Evolutionary conservation across 164 flowering plant species (phyloP).

Genomic region (Macadamia integrifolia): DNA sequence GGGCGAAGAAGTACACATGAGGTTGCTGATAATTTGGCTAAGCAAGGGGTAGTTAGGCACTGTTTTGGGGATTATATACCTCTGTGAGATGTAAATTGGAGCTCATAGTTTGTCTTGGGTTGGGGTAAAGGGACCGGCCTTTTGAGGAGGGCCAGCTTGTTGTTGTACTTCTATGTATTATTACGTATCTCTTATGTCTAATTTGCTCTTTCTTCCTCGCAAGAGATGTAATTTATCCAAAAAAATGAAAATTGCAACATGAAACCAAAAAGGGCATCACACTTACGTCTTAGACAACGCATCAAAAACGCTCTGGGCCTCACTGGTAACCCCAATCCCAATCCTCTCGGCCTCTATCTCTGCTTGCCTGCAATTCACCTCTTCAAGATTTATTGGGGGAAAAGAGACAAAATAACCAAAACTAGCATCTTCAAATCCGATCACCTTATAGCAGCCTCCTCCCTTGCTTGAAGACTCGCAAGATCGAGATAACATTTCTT

Average conservation of each 20-base stretch:
- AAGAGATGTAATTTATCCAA: no score
- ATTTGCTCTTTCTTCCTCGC: no score
- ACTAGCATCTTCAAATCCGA: not conserved
- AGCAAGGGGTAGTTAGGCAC: no score
- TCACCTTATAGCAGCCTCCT: slow-evolving; percentile 79
- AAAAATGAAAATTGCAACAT: not conserved
- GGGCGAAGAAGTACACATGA: no score
- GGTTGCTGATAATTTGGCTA: no score
- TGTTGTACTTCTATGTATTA: no score
- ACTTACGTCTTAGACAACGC: slow-evolving; percentile 90
- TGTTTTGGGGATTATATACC: no score
- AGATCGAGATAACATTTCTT: slow-evolving; percentile 70
- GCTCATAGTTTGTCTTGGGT: no score
- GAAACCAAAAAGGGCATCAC: not conserved
- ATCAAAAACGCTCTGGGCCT: slow-evolving; percentile 44
- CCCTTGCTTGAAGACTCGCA: slow-evolving; percentile 50
- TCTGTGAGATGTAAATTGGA: no score
- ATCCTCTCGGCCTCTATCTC: slow-evolving; percentile 93
- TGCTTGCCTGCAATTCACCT: slow-evolving; percentile 62
- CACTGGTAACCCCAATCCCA: slow-evolving; percentile 62
- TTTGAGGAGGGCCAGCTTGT: no score
- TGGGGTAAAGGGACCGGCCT: no score
- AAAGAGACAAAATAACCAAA: not conserved
- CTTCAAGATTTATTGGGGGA: slow-evolving; percentile 1
- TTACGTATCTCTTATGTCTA: no score